Evolutionary conservation across 208 protist species (phyloP), one percentile per base, ranked within the genome.

Genomic region (Crithidia fasciculata): DNA sequence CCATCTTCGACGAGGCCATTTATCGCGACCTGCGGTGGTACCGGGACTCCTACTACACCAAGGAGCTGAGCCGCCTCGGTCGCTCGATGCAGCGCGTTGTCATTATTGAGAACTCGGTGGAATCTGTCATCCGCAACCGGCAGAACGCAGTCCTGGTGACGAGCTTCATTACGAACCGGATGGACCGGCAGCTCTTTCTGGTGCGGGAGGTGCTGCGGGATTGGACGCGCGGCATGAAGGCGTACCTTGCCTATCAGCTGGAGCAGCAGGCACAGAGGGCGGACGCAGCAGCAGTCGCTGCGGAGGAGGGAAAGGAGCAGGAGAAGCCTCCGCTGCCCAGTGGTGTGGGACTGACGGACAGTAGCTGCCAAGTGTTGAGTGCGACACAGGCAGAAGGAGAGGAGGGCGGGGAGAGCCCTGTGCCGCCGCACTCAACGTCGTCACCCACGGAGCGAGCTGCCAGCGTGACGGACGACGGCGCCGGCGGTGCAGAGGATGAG

Each of bases 51-150:
- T 86, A 86, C 75, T 96, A 95, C 79, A 94, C 90, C 7, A 97
- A 97, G 78, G 90, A 96, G 50, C 79, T 97, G 61, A 81, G 83
- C 39, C 90, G 85, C 10, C 82, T 97, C 0, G 94, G 94, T 10
- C 86, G 94, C 0, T 36, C 47, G 15, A 79, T 97, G 67, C 74
- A 89, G n/a, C 83, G 83, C 64, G 79, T 85, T 40, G 85, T 93
- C 54, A 96, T 97, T 69, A 82, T 97, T n/a, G 91, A 97, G 71
- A 97, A 97, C 80, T 84, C 89, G n/a, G 81, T 90, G n/a, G 70
- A 82, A n/a, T 94, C 85, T 7, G 92, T 97, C 18, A 65, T 68
- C 40, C 71, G 91, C 52, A 97, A 97, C 73, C 83, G 89, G 45
- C 54, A 65, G 60, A 88, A 96, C 72, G 85, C 90, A 13, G 91